These are phyloP conservation scores for Paramecium bursaria DNA, from an alignment of 73 alveolate genomes.

Conservation along the genomic window DNA sequence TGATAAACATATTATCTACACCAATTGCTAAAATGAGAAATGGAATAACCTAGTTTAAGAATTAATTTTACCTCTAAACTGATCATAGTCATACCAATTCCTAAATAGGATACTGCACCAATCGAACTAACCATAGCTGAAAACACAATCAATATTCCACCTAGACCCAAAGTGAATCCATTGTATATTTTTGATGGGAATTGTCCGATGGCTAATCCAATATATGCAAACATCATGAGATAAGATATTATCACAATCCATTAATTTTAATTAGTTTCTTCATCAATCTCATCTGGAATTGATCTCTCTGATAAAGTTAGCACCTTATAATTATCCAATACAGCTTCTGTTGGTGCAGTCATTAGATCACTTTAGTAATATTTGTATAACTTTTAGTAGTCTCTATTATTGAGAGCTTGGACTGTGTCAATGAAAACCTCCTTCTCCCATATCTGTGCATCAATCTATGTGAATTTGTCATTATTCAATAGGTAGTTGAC, in stretches of 20 bases:
- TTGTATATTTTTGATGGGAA: conserved; percentile 90
- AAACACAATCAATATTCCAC: conserved; percentile 88
- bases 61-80: conserved; percentile 60
- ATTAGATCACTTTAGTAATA: conserved; percentile 36
- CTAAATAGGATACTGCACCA: conserved; percentile 83
- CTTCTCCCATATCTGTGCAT: conserved; percentile 91
- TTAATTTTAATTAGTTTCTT: conserved; percentile 81
- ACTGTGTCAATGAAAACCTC: conserved; percentile 80
- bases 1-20: conserved; percentile 96
- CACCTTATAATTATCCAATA: conserved; percentile 70
- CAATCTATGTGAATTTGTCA: conserved; percentile 77
- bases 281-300: conserved; percentile 89
- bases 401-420: conserved; percentile 78
- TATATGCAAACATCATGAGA: conserved; percentile 90
- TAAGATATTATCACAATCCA: conserved; percentile 82
- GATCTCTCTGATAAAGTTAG: conserved; percentile 91
- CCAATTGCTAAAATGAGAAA: conserved; percentile 94
- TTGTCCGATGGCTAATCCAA: conserved; percentile 90
- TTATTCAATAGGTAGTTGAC: conserved; percentile 88
- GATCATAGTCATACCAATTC: conserved; percentile 87
- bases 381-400: conserved; percentile 34
- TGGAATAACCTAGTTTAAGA: conserved; percentile 87
- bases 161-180: conserved; percentile 88
- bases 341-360: conserved; percentile 45
- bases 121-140: conserved; percentile 82